These are phyloP conservation scores for Sporothrix humicola DNA, from an alignment of 2,329 filamentous ascomycete genomes.

Conservation along the genomic window DNA sequence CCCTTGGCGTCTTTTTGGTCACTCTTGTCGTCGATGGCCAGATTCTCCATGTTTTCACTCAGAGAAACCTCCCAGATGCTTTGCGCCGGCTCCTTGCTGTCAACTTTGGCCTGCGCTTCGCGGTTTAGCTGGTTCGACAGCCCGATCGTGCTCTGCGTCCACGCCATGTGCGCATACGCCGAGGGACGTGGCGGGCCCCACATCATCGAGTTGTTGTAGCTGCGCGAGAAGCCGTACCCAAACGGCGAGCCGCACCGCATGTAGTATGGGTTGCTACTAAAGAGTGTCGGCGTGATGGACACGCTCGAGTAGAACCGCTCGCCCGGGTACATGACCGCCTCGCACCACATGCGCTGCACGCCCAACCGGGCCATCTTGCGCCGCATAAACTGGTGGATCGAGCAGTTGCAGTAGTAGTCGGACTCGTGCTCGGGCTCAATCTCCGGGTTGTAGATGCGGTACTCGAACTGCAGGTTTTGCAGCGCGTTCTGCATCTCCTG, in stretches of 20 bases:
- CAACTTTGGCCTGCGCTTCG: slow-evolving; percentile 28
- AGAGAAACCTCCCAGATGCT: slow-evolving; percentile 30
- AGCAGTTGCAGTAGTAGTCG: slow-evolving; percentile 49
- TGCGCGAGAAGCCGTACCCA: slow-evolving; percentile 5
- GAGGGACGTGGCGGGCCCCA: not conserved
- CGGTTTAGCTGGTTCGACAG: slow-evolving; percentile 33
- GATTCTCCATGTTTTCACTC: not conserved
- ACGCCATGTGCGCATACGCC: slow-evolving; percentile 11
- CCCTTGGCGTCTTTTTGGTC: not conserved
- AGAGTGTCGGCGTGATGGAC: slow-evolving; percentile 36
- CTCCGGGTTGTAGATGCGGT: slow-evolving; percentile 53
- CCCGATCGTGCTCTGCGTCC: slow-evolving; percentile 25
- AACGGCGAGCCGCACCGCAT: slow-evolving; percentile 21
- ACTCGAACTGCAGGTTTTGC: slow-evolving; percentile 48
- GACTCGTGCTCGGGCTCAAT: slow-evolving; percentile 55
- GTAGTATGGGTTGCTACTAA: slow-evolving; percentile 27
- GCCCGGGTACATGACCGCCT: slow-evolving; percentile 55
- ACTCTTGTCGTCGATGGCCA: not conserved
- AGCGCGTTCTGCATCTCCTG: slow-evolving; percentile 53
- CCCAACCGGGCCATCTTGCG: slow-evolving; percentile 47
- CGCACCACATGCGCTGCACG: slow-evolving; percentile 51
- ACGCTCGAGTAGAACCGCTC: slow-evolving; percentile 40
- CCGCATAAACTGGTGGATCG: slow-evolving; percentile 49
- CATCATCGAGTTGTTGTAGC: not conserved
- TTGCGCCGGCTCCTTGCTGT: slow-evolving; percentile 31